Percentiles rank a stretch among this genome's conserved stretches.
These are phyloP conservation scores for Nissolia schottii DNA, from an alignment of 306 rosid species.

Conservation along the genomic window DNA sequence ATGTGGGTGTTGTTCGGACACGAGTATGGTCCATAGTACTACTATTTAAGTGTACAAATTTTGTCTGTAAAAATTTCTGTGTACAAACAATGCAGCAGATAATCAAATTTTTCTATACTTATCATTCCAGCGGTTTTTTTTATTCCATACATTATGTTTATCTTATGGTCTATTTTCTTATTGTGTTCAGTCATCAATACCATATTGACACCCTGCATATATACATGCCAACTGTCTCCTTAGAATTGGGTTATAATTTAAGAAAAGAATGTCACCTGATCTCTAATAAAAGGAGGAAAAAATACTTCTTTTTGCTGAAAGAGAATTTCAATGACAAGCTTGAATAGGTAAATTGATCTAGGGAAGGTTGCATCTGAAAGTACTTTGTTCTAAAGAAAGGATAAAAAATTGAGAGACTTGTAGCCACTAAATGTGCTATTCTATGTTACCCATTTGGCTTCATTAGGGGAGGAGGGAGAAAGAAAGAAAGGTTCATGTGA, in stretches of 20 bases:
- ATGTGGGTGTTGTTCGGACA: too few species aligned
- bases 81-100: too few species aligned
- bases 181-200: neutral
- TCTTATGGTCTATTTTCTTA: neutral
- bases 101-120: neutral
- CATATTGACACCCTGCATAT: neutral
- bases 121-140: constrained; percentile 1
- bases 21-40: too few species aligned
- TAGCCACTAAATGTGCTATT: constrained; percentile 31
- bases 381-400: constrained; percentile 12
- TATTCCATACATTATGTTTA: neutral
- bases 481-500: neutral
- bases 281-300: neutral
- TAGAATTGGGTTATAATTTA: constrained; percentile 22
- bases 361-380: constrained; percentile 35
- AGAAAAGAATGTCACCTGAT: neutral
- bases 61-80: too few species aligned
- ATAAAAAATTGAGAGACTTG: neutral
- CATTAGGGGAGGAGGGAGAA: neutral
- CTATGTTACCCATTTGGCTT: neutral
- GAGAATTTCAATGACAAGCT: constrained; percentile 22
- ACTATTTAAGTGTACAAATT: too few species aligned
- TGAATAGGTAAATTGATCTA: neutral
- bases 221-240: constrained; percentile 8
- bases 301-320: neutral